phyloP scores from a whole-genome alignment of 371 early-diverging fungal species.

The Syncephalastrum sp. region DNA sequence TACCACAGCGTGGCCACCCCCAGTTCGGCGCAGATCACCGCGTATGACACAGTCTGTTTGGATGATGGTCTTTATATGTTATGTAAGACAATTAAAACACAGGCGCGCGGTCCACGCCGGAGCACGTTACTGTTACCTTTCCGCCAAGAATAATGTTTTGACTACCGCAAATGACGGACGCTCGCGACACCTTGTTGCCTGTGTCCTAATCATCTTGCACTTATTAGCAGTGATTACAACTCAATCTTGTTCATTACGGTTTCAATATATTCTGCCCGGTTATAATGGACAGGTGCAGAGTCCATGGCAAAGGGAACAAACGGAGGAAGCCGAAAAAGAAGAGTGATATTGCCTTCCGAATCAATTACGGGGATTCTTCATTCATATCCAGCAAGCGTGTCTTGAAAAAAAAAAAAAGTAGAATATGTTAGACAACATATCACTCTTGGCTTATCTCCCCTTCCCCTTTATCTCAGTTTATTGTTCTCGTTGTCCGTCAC shows the following conservation, averaged over 20 bases:
- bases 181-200: conserved; percentile 92
- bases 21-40: conserved; percentile 91
- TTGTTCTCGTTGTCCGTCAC: no score
- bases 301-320: conserved; percentile 60
- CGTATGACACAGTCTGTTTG: conserved; percentile 89
- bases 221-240: background rate
- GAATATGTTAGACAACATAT: no score
- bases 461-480: no score
- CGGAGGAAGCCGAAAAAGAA: background rate
- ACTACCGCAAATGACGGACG: conserved; percentile 87
- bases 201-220: conserved; percentile 65
- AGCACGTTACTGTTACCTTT: conserved; percentile 54
- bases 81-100: background rate
- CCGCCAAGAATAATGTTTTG: conserved; percentile 96
- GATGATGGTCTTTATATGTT: conserved; percentile 75
- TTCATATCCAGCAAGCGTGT: no score
- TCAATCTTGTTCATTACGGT: conserved; percentile 52
- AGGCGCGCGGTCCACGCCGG: background rate
- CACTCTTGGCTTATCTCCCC: no score
- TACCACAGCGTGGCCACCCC: conserved; percentile 81
- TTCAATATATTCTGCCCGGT: conserved; percentile 79
- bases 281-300: conserved; percentile 59
- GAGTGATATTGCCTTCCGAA: no score
- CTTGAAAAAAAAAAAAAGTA: no score
- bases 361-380: no score